phyloP scores from a whole-genome alignment of 176 grass and related monocot genomes.

The Guadua angustifolia region DNA sequence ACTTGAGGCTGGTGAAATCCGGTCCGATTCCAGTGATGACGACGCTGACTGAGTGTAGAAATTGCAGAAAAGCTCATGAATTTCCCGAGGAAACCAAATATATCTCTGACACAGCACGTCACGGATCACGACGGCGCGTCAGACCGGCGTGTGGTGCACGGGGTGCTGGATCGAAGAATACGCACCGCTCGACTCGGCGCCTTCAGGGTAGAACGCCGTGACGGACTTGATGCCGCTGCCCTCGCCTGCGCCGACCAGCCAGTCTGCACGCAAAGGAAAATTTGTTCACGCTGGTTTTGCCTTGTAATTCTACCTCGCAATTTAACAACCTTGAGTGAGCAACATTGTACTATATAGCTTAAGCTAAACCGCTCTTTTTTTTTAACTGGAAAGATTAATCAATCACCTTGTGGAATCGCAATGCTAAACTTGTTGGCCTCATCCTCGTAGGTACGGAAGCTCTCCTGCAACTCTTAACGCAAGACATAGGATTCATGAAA shows the following conservation, averaged over 20 bases:
- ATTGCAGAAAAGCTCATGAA: slow-evolving; percentile 7
- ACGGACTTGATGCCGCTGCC: slow-evolving; percentile 68
- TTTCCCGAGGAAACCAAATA: neutral
- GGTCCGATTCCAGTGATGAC: slow-evolving; percentile 86
- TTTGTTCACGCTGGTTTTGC: neutral
- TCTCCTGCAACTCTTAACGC: slow-evolving; percentile 58
- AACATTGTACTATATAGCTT: too few relatives aligned
- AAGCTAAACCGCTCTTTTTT: too few relatives aligned
- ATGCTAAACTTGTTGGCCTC: slow-evolving; percentile 75
- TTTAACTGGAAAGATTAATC: neutral
- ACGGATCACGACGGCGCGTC: neutral
- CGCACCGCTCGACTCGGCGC: slow-evolving; percentile 71
- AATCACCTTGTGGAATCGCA: slow-evolving; percentile 67
- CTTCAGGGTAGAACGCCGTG: slow-evolving; percentile 82
- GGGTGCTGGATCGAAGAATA: neutral
- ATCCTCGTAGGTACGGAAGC: slow-evolving; percentile 68
- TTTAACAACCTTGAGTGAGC: neutral
- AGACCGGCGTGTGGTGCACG: too few relatives aligned
- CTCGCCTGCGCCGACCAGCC: slow-evolving; percentile 67
- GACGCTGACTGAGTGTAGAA: slow-evolving; percentile 66
- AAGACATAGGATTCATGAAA: neutral
- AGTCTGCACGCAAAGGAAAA: slow-evolving; percentile 50
- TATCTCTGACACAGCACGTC: neutral
- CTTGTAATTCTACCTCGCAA: neutral
- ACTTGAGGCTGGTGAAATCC: slow-evolving; percentile 95